These are phyloP conservation scores for Aspergillus leporis DNA, from an alignment of 495 filamentous ascomycete species.

Conservation along the genomic window DNA sequence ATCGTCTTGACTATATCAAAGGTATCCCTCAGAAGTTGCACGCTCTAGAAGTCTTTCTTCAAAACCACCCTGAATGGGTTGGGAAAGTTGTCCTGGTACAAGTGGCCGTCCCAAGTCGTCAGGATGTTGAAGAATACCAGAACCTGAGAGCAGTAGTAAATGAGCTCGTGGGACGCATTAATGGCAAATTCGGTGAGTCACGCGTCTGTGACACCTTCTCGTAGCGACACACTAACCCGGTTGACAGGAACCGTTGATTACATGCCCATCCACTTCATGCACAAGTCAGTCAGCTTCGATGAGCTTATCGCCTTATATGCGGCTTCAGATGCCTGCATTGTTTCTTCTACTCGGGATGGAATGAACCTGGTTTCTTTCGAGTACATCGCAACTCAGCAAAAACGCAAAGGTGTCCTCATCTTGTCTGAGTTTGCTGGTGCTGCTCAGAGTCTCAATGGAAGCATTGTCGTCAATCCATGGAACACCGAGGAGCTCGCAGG, in stretches of 20 bases:
- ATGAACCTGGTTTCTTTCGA: slow-evolving; percentile 99
- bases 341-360: slow-evolving; percentile 91
- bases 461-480: slow-evolving; percentile 94
- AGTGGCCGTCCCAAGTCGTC: slow-evolving; percentile 88
- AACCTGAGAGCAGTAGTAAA: slow-evolving; percentile 92
- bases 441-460: slow-evolving; percentile 88
- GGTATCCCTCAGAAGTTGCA: slow-evolving; percentile 96
- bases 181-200: slow-evolving; percentile 77
- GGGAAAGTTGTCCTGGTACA: slow-evolving; percentile 97
- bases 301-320: slow-evolving; percentile 95
- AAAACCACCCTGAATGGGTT: slow-evolving; percentile 95
- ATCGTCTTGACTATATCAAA: slow-evolving; percentile 97
- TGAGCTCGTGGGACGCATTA: slow-evolving; percentile 91
- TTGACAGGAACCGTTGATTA: slow-evolving; percentile 81
- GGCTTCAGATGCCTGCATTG: slow-evolving; percentile 89
- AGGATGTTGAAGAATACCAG: slow-evolving; percentile 97
- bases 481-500: slow-evolving; percentile 93
- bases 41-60: slow-evolving; percentile 92
- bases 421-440: slow-evolving; percentile 95
- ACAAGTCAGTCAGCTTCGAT: slow-evolving; percentile 90
- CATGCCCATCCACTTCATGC: slow-evolving; percentile 97
- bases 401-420: slow-evolving; percentile 87
- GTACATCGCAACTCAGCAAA: slow-evolving; percentile 89
- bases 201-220: not conserved
- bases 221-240: not conserved